Conservation (phyloP, 352 stramenopile species). For the Globisporangium abappressorium region DNA sequence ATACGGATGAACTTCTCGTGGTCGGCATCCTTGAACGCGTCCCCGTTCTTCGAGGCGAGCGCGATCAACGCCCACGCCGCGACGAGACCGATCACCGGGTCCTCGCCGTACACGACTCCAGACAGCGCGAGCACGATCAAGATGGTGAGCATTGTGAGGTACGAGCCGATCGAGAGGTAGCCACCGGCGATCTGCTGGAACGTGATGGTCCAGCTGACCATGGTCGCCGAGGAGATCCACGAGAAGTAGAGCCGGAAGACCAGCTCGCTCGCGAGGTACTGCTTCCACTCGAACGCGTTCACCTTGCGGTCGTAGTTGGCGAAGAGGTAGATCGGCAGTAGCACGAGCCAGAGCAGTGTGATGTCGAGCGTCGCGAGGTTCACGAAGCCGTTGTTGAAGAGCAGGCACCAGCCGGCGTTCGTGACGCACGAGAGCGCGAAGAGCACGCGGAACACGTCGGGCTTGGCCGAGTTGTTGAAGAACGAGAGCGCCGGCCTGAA, state of each 20-base stretch:
- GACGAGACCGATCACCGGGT: constrained; percentile 56
- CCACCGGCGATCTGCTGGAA: constrained; percentile 36
- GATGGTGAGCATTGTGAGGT: constrained; percentile 42
- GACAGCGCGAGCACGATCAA: constrained; percentile 40
- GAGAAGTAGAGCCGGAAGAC: constrained; percentile 63
- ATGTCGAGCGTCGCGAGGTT: constrained; percentile 41
- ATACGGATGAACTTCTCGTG: constrained; percentile 34
- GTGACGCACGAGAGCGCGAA: constrained; percentile 51
- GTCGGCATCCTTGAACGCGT: constrained; percentile 19
- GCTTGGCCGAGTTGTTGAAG: constrained; percentile 42
- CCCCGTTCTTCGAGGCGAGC: constrained; percentile 41
- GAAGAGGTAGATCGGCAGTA: constrained; percentile 67
- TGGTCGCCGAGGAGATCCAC: constrained; percentile 50
- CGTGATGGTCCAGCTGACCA: constrained; percentile 57
- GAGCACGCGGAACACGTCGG: constrained; percentile 42
- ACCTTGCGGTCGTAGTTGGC: constrained; percentile 45
- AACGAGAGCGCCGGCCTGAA: constrained; percentile 45
- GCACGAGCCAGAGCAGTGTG: constrained; percentile 53
- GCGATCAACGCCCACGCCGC: constrained; percentile 46
- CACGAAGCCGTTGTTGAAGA: constrained; percentile 41
- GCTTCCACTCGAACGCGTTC: constrained; percentile 44
- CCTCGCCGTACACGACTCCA: constrained; percentile 44
- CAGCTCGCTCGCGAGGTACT: constrained; percentile 62
- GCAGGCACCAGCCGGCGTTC: constrained; percentile 53
- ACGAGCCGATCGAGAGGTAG: constrained; percentile 36